Conservation (phyloP, 805 yeast species). For the Cyberlindnera nakhonratchasimensis region DNA sequence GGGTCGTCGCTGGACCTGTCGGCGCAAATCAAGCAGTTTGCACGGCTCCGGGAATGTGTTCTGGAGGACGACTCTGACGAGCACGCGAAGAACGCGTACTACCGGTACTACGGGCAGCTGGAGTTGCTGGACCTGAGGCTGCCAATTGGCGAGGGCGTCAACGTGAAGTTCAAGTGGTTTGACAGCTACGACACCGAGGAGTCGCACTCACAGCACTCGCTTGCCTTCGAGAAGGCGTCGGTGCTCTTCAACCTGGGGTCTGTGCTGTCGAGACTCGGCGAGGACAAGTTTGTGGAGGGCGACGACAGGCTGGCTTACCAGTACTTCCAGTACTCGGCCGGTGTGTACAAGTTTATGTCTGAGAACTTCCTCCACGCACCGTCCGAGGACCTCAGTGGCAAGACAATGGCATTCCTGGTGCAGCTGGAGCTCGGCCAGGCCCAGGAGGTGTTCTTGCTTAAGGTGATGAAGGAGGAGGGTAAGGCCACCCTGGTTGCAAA, state of each 20-base stretch:
- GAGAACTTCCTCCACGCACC: conserved; percentile 91
- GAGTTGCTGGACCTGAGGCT: conserved; percentile 76
- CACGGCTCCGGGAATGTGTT: conserved; percentile 36
- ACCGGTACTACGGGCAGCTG: conserved; percentile 73
- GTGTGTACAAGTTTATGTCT: conserved; percentile 65
- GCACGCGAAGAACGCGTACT: conserved; percentile 51
- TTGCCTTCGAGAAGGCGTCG: conserved; percentile 89
- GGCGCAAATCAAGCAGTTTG: conserved; percentile 56
- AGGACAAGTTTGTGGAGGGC: conserved; percentile 33
- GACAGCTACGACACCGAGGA: conserved; percentile 59
- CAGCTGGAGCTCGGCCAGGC: conserved; percentile 80
- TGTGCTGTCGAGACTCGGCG: conserved; percentile 50
- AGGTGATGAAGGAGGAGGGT: conserved; percentile 47
- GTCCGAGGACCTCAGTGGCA: conserved; percentile 66
- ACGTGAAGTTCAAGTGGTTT: conserved; percentile 70
- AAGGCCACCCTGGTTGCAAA: conserved; percentile 59
- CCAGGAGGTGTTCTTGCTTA: conserved; percentile 76
- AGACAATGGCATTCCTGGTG: conserved; percentile 60
- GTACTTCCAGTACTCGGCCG: conserved; percentile 70
- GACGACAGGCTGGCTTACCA: conserved; percentile 58
- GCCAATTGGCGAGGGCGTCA: conserved; percentile 57
- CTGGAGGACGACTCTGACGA: conserved; percentile 46
- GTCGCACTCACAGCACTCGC: conserved; percentile 64
- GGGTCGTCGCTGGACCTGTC: conserved; percentile 58
- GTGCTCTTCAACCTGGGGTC: conserved; percentile 76